phyloP scores from a whole-genome alignment of 768 basidiomycete genomes.

The Suillus americanus region DNA sequence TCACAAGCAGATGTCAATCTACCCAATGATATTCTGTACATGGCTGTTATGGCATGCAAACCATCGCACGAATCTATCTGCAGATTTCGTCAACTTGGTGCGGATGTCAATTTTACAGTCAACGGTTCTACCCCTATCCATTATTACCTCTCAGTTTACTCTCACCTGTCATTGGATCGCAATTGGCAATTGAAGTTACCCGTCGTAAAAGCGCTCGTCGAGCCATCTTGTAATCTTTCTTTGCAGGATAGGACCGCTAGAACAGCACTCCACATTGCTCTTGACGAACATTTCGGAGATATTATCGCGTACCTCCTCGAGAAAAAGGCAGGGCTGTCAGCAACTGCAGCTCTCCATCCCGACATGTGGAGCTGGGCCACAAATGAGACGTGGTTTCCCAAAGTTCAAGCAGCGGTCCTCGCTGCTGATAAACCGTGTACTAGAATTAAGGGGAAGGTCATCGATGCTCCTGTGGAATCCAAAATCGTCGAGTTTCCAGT shows the following conservation, averaged over 20 bases:
- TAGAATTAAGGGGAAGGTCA: not conserved
- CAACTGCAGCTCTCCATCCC: not conserved
- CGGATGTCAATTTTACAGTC: not conserved
- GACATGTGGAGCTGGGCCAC: not conserved
- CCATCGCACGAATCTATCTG: not conserved
- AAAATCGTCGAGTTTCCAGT: not conserved
- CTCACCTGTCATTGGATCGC: too few species aligned
- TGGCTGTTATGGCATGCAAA: fast-evolving
- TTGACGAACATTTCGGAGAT: not conserved
- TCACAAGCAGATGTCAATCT: not conserved
- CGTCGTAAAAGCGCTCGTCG: not conserved
- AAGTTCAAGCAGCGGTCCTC: not conserved
- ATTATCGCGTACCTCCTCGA: not conserved
- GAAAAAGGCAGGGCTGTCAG: not conserved
- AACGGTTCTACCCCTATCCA: not conserved
- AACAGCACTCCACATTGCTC: not conserved
- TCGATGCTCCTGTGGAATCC: not conserved
- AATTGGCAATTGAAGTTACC: not conserved
- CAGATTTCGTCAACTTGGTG: not conserved
- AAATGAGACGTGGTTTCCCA: not conserved
- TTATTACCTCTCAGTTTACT: not conserved
- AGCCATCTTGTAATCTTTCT: not conserved
- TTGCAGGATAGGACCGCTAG: not conserved
- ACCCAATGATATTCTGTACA: not conserved
- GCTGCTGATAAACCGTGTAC: not conserved